phyloP scores from a whole-genome alignment of 352 stramenopile species.

The Phytophthora meadii region DNA sequence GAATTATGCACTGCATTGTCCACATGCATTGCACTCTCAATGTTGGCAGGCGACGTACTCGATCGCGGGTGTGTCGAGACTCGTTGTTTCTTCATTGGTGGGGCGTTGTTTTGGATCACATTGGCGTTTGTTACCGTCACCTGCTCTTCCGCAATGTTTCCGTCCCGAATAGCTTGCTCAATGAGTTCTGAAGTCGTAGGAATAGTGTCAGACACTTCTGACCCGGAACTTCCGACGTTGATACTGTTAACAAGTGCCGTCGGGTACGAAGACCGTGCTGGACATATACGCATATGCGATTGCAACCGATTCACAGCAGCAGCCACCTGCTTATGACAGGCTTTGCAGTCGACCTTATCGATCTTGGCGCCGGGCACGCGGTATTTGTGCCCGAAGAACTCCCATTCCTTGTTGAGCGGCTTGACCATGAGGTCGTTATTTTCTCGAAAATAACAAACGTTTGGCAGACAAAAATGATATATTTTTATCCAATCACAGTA shows the following conservation, averaged over 20 bases:
- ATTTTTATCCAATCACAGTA: neutral
- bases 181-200: slow-evolving; percentile 13
- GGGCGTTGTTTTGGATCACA: slow-evolving; percentile 6
- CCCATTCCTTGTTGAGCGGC: slow-evolving; percentile 72
- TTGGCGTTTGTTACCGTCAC: slow-evolving; percentile 1
- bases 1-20: slow-evolving; percentile 40
- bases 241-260: slow-evolving; percentile 6
- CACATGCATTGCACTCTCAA: neutral
- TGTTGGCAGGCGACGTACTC: neutral
- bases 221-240: neutral
- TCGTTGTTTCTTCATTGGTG: slow-evolving; percentile 35
- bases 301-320: slow-evolving; percentile 69
- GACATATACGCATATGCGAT: slow-evolving; percentile 68
- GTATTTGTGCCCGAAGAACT: slow-evolving; percentile 70
- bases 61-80: slow-evolving; percentile 2
- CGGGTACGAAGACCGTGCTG: slow-evolving; percentile 35
- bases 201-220: slow-evolving; percentile 5
- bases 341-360: slow-evolving; percentile 73
- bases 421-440: slow-evolving; percentile 54
- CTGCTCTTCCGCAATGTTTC: neutral
- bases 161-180: slow-evolving; percentile 10
- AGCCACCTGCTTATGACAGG: slow-evolving; percentile 65
- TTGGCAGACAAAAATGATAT: neutral
- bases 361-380: slow-evolving; percentile 57
- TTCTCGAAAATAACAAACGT: slow-evolving; percentile 9